Base-by-base conservation (phyloP, 371 early-diverging fungal species). In the Mortierella sp. region DNA sequence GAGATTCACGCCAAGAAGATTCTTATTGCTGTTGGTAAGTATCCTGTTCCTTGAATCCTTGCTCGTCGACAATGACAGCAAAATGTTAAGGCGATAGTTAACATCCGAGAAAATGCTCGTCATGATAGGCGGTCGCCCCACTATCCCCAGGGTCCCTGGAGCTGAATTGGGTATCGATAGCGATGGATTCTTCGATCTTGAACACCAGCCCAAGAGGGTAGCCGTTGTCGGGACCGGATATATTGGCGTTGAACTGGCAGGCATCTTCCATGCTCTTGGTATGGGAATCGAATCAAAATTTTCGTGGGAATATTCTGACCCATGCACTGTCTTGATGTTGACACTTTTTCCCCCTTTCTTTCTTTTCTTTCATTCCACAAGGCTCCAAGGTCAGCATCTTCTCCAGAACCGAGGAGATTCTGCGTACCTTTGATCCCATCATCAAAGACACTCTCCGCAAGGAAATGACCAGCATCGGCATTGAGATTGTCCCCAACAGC, bases 241-340 rank as follows among this genome's bases (percentile, higher is more conserved):
- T 81, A 99, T 99, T 80, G 99, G 95, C 52, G 83, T 99, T 47
- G 99, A 99, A 80, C 84, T 99, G 24, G 97, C 98, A 4, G 97
- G 97, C 42, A 93, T 99, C 59, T 95, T 99, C 81, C 84, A 92
- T 55, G 81, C 92, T 32, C 84, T 96, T 44, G 84, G 84, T 78
- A 79, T 42, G 60, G 15, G 1, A 50, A 17, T 21, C 14, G 11
- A 26, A 14, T 34, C 37, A 34, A 34, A 11, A 4, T 34, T 34
- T 14, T 34, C 37, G 37, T 34, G 37, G 37, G 37, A 34, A 34
- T 34, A 2, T 11, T 34, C 14, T 14, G 37, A 14, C 11, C 37
- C 14, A 34, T 34, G 37, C 37, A 7, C 42, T 43, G 37, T 42
- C 28, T 14, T 37, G 39, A 23, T 11, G 7, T 21, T 52, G 5